Percentiles rank a stretch among this genome's conserved stretches.
Evolutionary conservation across 2,329 filamentous ascomycete genomes (phyloP).

Genomic region (Thermomyces lanuginosus): DNA sequence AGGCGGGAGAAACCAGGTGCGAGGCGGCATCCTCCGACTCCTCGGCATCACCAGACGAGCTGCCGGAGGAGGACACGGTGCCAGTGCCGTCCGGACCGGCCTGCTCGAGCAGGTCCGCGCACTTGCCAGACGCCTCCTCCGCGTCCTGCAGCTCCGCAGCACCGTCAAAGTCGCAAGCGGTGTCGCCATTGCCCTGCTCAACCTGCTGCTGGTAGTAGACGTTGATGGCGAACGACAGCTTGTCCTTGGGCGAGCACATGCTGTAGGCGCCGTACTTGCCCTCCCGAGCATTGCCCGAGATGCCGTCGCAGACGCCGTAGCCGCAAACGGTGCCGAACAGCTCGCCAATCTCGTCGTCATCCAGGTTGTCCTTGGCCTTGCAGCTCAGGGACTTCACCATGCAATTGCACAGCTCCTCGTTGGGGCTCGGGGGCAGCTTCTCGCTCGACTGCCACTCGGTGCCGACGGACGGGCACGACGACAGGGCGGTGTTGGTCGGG

Average conservation of each 20-base stretch:
- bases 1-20: no score
- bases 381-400: slow-evolving; percentile 64
- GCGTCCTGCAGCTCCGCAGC: slow-evolving; percentile 22
- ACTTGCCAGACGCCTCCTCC: slow-evolving; percentile 17
- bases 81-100: slow-evolving; percentile 27
- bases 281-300: slow-evolving; percentile 21
- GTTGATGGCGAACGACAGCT: slow-evolving; percentile 33
- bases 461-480: slow-evolving; percentile 52
- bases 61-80: slow-evolving; percentile 21
- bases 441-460: slow-evolving; percentile 50
- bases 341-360: slow-evolving; percentile 42
- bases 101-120: slow-evolving; percentile 20
- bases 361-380: slow-evolving; percentile 43
- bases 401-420: slow-evolving; percentile 65
- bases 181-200: slow-evolving; percentile 16
- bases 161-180: slow-evolving; percentile 31
- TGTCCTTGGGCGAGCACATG: slow-evolving; percentile 29
- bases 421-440: slow-evolving; percentile 65
- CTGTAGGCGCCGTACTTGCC: slow-evolving; percentile 34
- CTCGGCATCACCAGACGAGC: slow-evolving; percentile 6
- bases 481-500: slow-evolving; percentile 52
- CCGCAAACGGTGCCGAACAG: slow-evolving; percentile 47
- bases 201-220: slow-evolving; percentile 29
- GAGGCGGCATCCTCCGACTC: no score
- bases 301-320: slow-evolving; percentile 22